phyloP scores from a whole-genome alignment of 768 basidiomycete genomes.

The Neoboletus brunneissimus region DNA sequence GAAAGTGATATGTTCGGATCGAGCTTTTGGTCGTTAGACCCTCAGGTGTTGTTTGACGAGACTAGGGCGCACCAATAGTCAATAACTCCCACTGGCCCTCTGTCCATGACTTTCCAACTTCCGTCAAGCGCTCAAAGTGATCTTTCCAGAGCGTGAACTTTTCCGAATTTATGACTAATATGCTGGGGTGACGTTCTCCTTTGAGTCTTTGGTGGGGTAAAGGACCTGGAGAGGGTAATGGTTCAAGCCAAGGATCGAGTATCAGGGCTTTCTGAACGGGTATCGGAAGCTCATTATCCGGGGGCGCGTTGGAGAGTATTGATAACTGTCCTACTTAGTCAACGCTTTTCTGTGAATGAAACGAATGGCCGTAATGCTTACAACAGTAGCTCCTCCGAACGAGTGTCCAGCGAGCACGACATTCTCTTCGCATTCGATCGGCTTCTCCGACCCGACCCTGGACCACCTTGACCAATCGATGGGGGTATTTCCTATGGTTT shows the following conservation, averaged over 20 bases:
- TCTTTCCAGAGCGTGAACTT: conserved; percentile 75
- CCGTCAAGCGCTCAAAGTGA: conserved; percentile 61
- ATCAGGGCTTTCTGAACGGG: conserved; percentile 58
- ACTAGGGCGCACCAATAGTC: conserved; percentile 44
- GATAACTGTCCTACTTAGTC: conserved; percentile 42
- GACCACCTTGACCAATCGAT: conserved; percentile 46
- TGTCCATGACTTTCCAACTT: conserved; percentile 56
- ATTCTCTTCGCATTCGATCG: conserved; percentile 33
- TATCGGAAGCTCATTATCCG: conserved; percentile 40
- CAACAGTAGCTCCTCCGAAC: conserved; percentile 55
- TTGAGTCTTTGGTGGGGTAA: conserved; percentile 16
- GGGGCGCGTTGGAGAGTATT: conserved; percentile 50
- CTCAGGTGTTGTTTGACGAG: not conserved
- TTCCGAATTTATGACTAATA: conserved; percentile 75
- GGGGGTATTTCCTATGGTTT: conserved; percentile 35
- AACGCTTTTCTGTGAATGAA: not conserved
- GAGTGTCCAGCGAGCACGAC: conserved; percentile 50
- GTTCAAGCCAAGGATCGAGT: conserved; percentile 86
- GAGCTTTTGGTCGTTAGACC: conserved; percentile 14
- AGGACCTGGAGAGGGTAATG: conserved; percentile 59
- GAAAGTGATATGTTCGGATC: conserved; percentile 26
- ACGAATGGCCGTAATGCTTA: conserved; percentile 26
- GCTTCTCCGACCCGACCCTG: conserved; percentile 16
- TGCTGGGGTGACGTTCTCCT: conserved; percentile 29
- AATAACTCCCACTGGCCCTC: conserved; percentile 41